Evolutionary conservation across 495 filamentous ascomycete species (phyloP).

Genomic region (Lasiosphaeris hirsuta): DNA sequence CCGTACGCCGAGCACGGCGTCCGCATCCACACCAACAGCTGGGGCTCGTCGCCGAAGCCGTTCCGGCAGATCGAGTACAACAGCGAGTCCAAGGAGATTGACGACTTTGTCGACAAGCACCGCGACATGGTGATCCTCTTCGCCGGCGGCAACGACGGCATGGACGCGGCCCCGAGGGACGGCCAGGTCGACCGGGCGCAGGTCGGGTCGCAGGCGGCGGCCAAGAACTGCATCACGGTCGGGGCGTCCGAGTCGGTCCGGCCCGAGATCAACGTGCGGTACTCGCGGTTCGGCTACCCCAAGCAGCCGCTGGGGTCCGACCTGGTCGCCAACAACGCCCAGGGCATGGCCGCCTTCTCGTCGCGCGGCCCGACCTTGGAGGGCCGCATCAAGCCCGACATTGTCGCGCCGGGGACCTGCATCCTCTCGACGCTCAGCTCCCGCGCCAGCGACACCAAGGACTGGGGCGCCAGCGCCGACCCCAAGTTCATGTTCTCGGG

Average conservation of each 20-base stretch:
- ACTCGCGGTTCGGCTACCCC: background rate
- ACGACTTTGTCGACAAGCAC: background rate
- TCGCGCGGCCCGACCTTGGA: slow-evolving; percentile 4
- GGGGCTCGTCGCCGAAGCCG: background rate
- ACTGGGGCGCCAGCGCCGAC: slow-evolving; percentile 1
- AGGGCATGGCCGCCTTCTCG: slow-evolving; percentile 5
- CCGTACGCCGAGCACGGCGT: slow-evolving; percentile 13
- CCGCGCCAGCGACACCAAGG: background rate
- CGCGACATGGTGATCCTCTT: slow-evolving; percentile 7
- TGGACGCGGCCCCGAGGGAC: background rate
- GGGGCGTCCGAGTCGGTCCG: slow-evolving; percentile 4
- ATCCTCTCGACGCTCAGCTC: slow-evolving; percentile 1
- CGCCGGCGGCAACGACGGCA: slow-evolving; percentile 8
- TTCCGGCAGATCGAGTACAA: background rate
- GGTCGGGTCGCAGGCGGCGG: background rate
- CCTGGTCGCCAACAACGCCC: background rate
- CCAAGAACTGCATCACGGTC: slow-evolving; percentile 14
- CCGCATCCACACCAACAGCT: slow-evolving; percentile 36
- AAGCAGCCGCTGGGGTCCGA: background rate
- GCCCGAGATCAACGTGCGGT: background rate
- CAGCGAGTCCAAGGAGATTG: background rate
- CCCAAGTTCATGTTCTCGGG: background rate
- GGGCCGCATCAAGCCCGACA: slow-evolving; percentile 10
- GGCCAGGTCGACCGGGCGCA: background rate
- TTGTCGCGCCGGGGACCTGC: slow-evolving; percentile 7